Percentiles rank a stretch among this genome's conserved stretches.
Evolutionary conservation across 257 asterid species (phyloP).

Genomic region (Avicennia marina): DNA sequence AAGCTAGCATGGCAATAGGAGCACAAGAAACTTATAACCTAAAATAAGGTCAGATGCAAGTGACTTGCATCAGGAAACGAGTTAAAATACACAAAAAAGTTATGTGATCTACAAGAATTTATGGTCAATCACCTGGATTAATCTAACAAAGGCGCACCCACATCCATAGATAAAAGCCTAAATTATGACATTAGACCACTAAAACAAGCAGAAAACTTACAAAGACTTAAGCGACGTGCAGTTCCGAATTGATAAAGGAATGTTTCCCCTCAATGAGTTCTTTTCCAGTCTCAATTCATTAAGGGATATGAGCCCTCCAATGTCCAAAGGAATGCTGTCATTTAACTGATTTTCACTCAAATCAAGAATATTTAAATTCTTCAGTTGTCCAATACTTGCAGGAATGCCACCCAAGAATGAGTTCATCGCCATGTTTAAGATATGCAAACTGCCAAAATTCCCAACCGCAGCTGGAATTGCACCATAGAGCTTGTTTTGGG

Average conservation of each 20-base stretch:
- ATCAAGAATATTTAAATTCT: slow-evolving; percentile 43
- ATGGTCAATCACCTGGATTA: too few relatives aligned
- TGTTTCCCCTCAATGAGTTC: slow-evolving; percentile 43
- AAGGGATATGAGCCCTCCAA: slow-evolving; percentile 46
- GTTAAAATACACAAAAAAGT: too few relatives aligned
- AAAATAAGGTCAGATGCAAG: too few relatives aligned
- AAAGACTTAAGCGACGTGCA: slow-evolving; percentile 30
- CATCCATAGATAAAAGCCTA: too few relatives aligned
- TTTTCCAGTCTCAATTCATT: slow-evolving; percentile 39
- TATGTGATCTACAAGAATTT: too few relatives aligned
- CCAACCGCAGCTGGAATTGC: slow-evolving; percentile 50
- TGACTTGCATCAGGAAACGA: too few relatives aligned
- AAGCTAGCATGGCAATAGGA: too few relatives aligned
- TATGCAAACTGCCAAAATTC: slow-evolving; percentile 42
- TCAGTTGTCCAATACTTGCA: slow-evolving; percentile 32
- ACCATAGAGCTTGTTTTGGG: slow-evolving; percentile 43
- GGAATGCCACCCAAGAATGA: slow-evolving; percentile 46
- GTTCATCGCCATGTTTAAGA: slow-evolving; percentile 47
- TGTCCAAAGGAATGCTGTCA: slow-evolving; percentile 61
- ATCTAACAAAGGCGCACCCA: too few relatives aligned
- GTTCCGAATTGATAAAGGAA: slow-evolving; percentile 60
- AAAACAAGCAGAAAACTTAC: slow-evolving; percentile 72
- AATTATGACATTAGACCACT: too few relatives aligned
- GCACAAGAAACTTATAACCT: too few relatives aligned
- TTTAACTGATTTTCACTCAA: slow-evolving; percentile 52